These are phyloP conservation scores for Trichoderma semiorbis DNA, from an alignment of 2,329 filamentous ascomycete species.

Conservation along the genomic window DNA sequence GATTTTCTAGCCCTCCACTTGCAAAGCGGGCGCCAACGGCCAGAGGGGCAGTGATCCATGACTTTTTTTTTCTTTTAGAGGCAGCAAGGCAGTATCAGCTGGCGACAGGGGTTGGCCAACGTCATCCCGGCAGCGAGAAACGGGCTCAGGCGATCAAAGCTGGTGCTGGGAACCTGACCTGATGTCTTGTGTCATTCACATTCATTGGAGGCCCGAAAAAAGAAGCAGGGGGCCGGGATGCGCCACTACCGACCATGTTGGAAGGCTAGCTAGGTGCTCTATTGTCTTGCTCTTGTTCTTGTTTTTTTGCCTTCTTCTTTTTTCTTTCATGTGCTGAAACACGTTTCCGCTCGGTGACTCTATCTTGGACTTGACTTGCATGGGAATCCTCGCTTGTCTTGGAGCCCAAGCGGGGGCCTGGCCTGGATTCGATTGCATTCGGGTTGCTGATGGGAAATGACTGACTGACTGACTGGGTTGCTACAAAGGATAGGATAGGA, in stretches of 20 bases:
- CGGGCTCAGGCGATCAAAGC: slow-evolving; percentile 12
- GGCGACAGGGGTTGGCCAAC: slow-evolving; percentile 16
- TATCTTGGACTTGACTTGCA: not conserved
- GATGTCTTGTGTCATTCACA: slow-evolving; percentile 13
- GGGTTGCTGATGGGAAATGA: not conserved
- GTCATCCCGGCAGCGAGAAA: slow-evolving; percentile 12
- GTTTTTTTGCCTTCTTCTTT: not conserved
- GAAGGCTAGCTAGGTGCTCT: not conserved
- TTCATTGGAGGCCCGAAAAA: slow-evolving; percentile 5
- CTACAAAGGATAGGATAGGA: not conserved
- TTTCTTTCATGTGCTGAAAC: not conserved
- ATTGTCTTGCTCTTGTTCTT: not conserved
- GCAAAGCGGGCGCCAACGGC: slow-evolving; percentile 11
- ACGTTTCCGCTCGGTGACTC: not conserved
- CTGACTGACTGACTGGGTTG: not conserved
- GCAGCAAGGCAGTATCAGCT: slow-evolving; percentile 21
- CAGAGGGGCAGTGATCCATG: slow-evolving; percentile 15
- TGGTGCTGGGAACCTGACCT: slow-evolving; percentile 7
- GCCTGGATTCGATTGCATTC: not conserved
- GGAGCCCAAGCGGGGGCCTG: slow-evolving; percentile 6
- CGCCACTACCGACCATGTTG: not conserved
- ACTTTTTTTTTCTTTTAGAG: not conserved
- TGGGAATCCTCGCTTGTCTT: not conserved
- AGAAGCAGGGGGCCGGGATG: not conserved
- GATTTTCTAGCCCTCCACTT: slow-evolving; percentile 1